Conservation (phyloP, 108 stramenopile species). For the Conticribra guillardii region DNA sequence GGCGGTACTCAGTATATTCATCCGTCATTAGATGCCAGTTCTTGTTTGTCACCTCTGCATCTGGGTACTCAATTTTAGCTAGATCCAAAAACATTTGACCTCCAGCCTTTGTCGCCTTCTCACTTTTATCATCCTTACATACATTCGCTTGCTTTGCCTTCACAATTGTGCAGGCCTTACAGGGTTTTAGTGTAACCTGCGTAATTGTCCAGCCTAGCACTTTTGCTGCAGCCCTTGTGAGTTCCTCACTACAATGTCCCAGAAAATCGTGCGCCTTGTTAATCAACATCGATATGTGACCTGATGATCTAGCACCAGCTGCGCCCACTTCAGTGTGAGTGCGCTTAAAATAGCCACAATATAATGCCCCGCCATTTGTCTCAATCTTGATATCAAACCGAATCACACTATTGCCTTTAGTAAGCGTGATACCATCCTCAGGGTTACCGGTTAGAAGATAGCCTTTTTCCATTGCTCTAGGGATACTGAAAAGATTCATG, state of each 20-base stretch:
- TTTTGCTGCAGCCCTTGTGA: conserved; percentile 16
- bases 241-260: conserved; percentile 29
- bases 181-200: conserved; percentile 16
- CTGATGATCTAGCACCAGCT: not conserved
- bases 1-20: too few relatives aligned
- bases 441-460: not conserved
- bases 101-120: not conserved
- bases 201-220: conserved; percentile 18
- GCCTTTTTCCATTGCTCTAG: not conserved
- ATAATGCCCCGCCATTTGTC: not conserved
- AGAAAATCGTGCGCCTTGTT: conserved; percentile 29
- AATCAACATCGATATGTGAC: not conserved
- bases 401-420: not conserved
- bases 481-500: not conserved
- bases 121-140: not conserved
- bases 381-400: not conserved
- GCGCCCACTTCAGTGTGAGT: not conserved
- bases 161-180: conserved; percentile 21
- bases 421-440: not conserved
- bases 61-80: not conserved
- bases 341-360: not conserved
- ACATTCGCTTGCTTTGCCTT: conserved; percentile 41
- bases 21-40: too few relatives aligned
- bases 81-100: conserved; percentile 27
- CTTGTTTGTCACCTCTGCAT: not conserved